phyloP scores from a whole-genome alignment of 495 filamentous ascomycete genomes.

The Aspergillus ellipticus region DNA sequence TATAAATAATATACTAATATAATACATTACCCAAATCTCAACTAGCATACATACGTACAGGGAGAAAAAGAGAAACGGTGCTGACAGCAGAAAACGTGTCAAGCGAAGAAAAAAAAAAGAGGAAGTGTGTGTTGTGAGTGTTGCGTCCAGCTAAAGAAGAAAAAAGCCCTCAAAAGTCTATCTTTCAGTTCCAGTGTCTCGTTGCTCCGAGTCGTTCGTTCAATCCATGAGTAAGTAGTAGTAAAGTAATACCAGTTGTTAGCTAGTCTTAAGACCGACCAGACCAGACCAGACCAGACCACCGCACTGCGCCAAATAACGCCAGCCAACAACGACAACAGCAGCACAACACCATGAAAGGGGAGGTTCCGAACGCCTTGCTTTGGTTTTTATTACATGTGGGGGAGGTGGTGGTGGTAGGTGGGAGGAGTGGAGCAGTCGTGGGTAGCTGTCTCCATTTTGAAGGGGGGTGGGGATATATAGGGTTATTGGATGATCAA shows the following conservation, averaged over 20 bases:
- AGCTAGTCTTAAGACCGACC: too few species aligned
- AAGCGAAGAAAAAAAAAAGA: background rate
- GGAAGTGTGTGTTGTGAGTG: background rate
- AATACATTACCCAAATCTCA: background rate
- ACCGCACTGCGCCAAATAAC: too few species aligned
- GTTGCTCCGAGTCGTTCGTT: background rate
- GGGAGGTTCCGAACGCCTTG: background rate
- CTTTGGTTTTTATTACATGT: background rate
- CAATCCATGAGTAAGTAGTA: background rate
- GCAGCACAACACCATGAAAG: background rate
- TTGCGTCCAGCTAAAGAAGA: background rate
- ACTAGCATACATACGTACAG: background rate
- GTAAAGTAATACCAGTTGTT: background rate
- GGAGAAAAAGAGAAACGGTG: background rate
- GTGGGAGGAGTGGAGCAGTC: background rate
- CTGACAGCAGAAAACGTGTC: background rate
- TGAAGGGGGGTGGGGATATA: too few species aligned
- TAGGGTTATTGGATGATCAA: background rate
- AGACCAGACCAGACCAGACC: background rate
- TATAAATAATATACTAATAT: background rate
- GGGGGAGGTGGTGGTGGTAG: background rate
- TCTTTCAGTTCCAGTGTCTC: background rate
- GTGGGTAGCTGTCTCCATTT: too few species aligned
- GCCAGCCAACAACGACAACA: background rate
- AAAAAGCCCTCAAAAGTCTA: background rate